Percentiles rank a stretch among this genome's conserved stretches.
phyloP scores from a whole-genome alignment of 2,329 filamentous ascomycete species.

The Pseudonectria foliicola region DNA sequence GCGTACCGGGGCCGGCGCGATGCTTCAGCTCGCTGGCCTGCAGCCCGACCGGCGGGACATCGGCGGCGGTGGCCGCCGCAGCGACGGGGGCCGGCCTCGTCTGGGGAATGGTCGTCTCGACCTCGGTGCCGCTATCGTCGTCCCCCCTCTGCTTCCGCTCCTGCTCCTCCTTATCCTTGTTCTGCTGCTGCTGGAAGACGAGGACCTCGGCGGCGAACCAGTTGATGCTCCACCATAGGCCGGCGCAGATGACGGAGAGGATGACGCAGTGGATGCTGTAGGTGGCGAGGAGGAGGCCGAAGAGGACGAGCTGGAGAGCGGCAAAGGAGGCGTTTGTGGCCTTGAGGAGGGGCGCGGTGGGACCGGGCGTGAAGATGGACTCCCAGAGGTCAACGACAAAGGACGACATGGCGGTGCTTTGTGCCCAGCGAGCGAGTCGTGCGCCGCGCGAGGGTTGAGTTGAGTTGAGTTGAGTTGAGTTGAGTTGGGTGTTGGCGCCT shows the following conservation, averaged over 20 bases:
- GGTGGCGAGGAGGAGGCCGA: slow-evolving; percentile 69
- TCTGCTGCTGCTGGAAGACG: slow-evolving; percentile 35
- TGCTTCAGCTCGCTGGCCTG: slow-evolving; percentile 42
- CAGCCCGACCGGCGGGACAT: slow-evolving; percentile 36
- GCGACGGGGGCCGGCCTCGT: slow-evolving; percentile 11
- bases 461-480: no score
- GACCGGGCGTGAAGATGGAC: slow-evolving; percentile 87
- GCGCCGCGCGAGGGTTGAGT: no score
- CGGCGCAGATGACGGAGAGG: slow-evolving; percentile 69
- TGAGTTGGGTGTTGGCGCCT: no score
- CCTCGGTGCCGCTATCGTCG: slow-evolving; percentile 38
- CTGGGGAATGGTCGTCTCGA: slow-evolving; percentile 25
- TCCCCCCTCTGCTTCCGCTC: slow-evolving; percentile 26
- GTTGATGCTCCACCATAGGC: slow-evolving; percentile 91
- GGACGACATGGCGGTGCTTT: slow-evolving; percentile 43
- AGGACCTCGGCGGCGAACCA: slow-evolving; percentile 77
- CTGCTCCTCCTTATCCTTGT: slow-evolving; percentile 24
- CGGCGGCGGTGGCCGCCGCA: slow-evolving; percentile 18
- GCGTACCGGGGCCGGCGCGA: slow-evolving; percentile 36
- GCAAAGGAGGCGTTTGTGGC: slow-evolving; percentile 90
- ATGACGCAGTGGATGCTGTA: slow-evolving; percentile 84
- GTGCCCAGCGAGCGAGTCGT: neutral
- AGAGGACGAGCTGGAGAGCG: slow-evolving; percentile 71
- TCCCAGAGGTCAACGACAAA: slow-evolving; percentile 76
- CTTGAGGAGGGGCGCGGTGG: slow-evolving; percentile 78